Evolutionary conservation across 208 protist species (phyloP).

Genomic region (Wallacemonas collosoma): DNA sequence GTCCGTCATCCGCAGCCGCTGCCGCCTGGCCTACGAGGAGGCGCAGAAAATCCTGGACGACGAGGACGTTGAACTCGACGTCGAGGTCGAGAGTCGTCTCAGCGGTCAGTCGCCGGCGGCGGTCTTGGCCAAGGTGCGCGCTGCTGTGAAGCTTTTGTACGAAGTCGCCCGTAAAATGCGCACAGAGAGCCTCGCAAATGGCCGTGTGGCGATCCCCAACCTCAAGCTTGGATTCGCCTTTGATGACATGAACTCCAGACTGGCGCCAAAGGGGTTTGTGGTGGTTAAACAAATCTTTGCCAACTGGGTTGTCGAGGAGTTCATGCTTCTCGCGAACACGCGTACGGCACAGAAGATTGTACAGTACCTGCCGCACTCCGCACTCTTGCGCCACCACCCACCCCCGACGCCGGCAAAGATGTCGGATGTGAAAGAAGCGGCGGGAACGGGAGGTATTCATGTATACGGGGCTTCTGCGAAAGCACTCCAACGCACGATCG

Average conservation of each 20-base stretch:
- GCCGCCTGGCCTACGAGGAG: constrained; percentile 83
- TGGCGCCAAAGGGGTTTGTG: constrained; percentile 52
- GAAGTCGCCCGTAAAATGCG: constrained; percentile 65
- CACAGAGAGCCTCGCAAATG: constrained; percentile 40
- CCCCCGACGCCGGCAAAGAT: constrained; percentile 55
- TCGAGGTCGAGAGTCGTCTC: constrained; percentile 26
- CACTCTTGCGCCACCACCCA: constrained; percentile 82
- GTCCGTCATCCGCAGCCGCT: constrained; percentile 89
- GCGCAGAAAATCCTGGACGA: constrained; percentile 81
- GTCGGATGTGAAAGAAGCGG: constrained; percentile 23
- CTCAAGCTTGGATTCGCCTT: constrained; percentile 60
- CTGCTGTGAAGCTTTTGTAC: constrained; percentile 58
- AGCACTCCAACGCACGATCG: constrained; percentile 52
- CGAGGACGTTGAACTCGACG: constrained; percentile 31
- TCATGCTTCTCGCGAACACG: constrained; percentile 92
- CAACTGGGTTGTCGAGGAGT: constrained; percentile 93
- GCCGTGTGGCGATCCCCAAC: constrained; percentile 65
- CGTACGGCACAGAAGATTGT: constrained; percentile 87
- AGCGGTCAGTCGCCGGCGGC: constrained; percentile 17
- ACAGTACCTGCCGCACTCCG: constrained; percentile 76
- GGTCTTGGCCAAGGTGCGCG: constrained; percentile 35
- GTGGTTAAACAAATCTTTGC: constrained; percentile 61
- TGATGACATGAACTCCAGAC: constrained; percentile 40
- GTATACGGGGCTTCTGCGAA: constrained; percentile 44
- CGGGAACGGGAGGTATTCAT: constrained; percentile 35